Conservation (phyloP, 2,329 filamentous ascomycete genomes). For the Albifimbria verrucaria region DNA sequence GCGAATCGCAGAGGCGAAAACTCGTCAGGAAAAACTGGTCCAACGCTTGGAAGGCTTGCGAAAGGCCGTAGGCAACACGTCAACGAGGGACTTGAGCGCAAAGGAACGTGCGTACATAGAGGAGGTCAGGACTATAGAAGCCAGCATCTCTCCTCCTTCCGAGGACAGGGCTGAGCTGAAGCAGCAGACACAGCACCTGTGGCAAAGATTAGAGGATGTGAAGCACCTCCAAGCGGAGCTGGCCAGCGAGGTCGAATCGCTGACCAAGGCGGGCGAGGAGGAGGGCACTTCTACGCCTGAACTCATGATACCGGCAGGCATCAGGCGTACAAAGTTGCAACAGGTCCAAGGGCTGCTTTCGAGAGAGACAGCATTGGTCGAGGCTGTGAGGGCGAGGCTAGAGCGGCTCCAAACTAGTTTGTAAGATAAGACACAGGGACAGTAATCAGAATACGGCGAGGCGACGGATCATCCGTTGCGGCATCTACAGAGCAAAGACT, state of each 20-base stretch:
- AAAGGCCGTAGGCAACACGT: conserved; percentile 38
- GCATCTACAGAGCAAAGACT: too few species aligned
- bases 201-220: conserved; percentile 57
- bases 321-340: conserved; percentile 60
- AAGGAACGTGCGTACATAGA: conserved; percentile 45
- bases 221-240: conserved; percentile 52
- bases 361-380: conserved; percentile 64
- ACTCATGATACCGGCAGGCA: conserved; percentile 54
- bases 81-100: conserved; percentile 38
- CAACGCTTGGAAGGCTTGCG: conserved; percentile 58
- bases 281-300: conserved; percentile 32
- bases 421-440: conserved; percentile 15
- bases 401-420: conserved; percentile 48
- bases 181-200: conserved; percentile 44
- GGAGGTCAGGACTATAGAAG: conserved; percentile 53
- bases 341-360: conserved; percentile 63
- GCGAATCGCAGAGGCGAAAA: conserved; percentile 51
- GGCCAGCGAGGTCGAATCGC: conserved; percentile 44
- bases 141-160: conserved; percentile 36
- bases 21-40: conserved; percentile 54
- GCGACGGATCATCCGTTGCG: neutral
- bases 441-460: neutral
- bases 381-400: conserved; percentile 61
- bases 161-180: conserved; percentile 27
- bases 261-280: conserved; percentile 29